Evolutionary conservation across 164 flowering plant genomes (phyloP).

Genomic region (Vitis rupestris): DNA sequence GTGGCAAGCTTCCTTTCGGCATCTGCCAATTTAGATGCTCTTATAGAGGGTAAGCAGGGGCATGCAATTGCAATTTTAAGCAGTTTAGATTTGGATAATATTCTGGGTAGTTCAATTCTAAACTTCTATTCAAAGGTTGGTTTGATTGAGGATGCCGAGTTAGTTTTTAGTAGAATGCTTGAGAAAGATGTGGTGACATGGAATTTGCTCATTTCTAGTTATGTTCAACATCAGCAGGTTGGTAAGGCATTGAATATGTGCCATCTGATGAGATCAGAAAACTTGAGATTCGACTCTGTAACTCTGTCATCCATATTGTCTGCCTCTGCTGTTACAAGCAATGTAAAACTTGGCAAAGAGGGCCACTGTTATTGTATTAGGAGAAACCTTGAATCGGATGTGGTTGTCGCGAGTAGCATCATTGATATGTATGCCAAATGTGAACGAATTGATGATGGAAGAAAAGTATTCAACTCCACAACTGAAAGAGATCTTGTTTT

Average conservation of each 20-base stretch:
- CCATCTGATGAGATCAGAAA: slow-evolving; percentile 46
- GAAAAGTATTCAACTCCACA: slow-evolving; percentile 41
- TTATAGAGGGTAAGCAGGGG: slow-evolving; percentile 70
- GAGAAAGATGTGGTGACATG: slow-evolving; percentile 72
- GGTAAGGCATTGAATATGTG: slow-evolving; percentile 48
- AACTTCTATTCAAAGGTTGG: slow-evolving; percentile 68
- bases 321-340: slow-evolving; percentile 36
- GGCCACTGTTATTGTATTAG: slow-evolving; percentile 62
- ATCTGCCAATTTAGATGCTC: slow-evolving; percentile 58
- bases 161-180: slow-evolving; percentile 41
- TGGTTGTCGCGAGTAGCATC: slow-evolving; percentile 55
- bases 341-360: slow-evolving; percentile 51
- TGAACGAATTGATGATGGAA: slow-evolving; percentile 38
- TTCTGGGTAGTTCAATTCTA: slow-evolving; percentile 64
- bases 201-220: slow-evolving; percentile 71
- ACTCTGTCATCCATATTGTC: slow-evolving; percentile 56
- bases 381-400: slow-evolving; percentile 52
- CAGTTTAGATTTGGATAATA: slow-evolving; percentile 53
- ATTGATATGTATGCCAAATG: slow-evolving; percentile 69
- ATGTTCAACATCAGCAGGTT: slow-evolving; percentile 41
- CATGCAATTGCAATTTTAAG: slow-evolving; percentile 56
- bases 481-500: slow-evolving; percentile 50
- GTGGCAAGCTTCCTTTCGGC: slow-evolving; percentile 63
- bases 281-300: slow-evolving; percentile 61
- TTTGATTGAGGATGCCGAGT: slow-evolving; percentile 52